These are phyloP conservation scores for Brassica napus DNA, from an alignment of 345 rosid species.

Conservation along the genomic window DNA sequence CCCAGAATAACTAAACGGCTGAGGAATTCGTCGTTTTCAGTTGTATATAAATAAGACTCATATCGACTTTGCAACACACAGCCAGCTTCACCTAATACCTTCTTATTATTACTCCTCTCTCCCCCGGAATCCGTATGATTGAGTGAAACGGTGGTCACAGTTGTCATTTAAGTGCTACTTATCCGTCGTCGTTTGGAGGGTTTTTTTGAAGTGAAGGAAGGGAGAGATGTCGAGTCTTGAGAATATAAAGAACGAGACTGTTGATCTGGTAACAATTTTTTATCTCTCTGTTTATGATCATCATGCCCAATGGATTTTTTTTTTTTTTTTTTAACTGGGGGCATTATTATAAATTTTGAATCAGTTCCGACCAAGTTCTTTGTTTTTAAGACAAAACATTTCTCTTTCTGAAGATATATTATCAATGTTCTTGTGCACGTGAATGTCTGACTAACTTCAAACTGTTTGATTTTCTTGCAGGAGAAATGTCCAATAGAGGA, in stretches of 20 bases:
- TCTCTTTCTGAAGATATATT: neutral
- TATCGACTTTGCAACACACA: slow-evolving; percentile 27
- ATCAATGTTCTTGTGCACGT: neutral
- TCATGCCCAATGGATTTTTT: neutral
- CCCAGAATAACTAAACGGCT: slow-evolving; percentile 25
- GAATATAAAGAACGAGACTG: slow-evolving; percentile 72
- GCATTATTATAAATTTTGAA: too few species aligned
- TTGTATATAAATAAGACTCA: slow-evolving; percentile 29
- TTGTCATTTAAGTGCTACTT: neutral
- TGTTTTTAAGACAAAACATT: neutral
- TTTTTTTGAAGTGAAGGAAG: slow-evolving; percentile 19
- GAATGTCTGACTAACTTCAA: neutral
- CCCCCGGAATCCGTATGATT: neutral
- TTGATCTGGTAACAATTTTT: slow-evolving; percentile 56
- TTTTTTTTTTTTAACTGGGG: too few species aligned
- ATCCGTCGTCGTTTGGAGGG: neutral
- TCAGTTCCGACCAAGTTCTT: neutral
- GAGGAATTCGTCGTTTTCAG: slow-evolving; percentile 19
- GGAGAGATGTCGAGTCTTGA: slow-evolving; percentile 50
- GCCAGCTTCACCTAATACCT: slow-evolving; percentile 14
- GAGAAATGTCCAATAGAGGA: slow-evolving; percentile 78
- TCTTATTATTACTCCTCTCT: neutral
- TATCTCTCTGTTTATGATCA: neutral
- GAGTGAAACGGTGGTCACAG: neutral
- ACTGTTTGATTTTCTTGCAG: slow-evolving; percentile 36